phyloP scores from a whole-genome alignment of 768 basidiomycete species.

The Termitomyces bulborhizus region DNA sequence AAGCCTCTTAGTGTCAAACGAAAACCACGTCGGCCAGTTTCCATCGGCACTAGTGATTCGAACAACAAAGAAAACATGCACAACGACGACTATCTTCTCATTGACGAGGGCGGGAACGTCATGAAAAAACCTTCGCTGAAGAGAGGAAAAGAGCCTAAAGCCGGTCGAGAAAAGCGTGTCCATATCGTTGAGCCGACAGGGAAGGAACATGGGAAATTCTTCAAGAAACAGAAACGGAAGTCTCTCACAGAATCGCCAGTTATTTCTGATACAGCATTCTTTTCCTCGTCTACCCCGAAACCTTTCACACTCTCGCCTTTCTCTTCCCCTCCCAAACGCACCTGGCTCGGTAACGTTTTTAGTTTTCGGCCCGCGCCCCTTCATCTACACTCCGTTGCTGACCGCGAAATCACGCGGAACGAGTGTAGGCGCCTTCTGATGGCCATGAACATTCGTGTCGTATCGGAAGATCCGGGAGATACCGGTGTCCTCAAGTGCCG shows the following conservation, averaged over 20 bases:
- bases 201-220: conserved; percentile 27
- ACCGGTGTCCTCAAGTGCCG: conserved; percentile 71
- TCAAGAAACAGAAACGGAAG: conserved; percentile 17
- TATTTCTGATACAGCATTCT: conserved; percentile 38
- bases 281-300: conserved; percentile 28
- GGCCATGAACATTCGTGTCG: conserved; percentile 62
- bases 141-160: conserved; percentile 27
- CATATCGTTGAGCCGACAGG: conserved; percentile 47
- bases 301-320: conserved; percentile 31
- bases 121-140: conserved; percentile 41
- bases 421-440: conserved; percentile 72
- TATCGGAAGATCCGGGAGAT: conserved; percentile 58
- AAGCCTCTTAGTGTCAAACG: conserved; percentile 41
- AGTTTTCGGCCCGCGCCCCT: conserved; percentile 69
- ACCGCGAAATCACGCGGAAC: conserved; percentile 59
- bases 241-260: conserved; percentile 28
- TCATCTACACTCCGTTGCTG: conserved; percentile 50
- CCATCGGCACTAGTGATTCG: conserved; percentile 16
- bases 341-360: conserved; percentile 89
- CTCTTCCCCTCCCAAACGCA: conserved; percentile 46
- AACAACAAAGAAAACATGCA: conserved; percentile 57
- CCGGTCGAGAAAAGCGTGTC: conserved; percentile 27
- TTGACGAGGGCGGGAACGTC: conserved; percentile 15
- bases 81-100: conserved; percentile 11
- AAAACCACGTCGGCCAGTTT: conserved; percentile 22